Conservation (phyloP, 202 grass and related monocot genomes). For the Cymbopogon flexuosus region DNA sequence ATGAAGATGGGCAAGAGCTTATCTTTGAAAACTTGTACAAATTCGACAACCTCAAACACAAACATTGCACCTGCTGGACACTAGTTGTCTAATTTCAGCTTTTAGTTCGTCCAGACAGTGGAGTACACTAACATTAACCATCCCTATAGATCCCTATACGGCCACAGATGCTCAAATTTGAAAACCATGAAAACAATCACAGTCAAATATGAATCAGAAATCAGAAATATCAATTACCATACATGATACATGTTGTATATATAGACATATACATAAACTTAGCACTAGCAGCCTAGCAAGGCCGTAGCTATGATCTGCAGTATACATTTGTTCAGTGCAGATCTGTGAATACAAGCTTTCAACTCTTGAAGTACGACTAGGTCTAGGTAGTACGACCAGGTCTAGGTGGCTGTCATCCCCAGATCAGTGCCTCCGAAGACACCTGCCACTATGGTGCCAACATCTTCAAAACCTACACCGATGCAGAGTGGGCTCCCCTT, state of each 20-base stretch:
- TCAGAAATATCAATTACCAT: neutral
- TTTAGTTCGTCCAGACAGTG: neutral
- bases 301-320: neutral
- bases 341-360: neutral
- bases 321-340: slow-evolving; percentile 3
- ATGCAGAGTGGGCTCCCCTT: slow-evolving; percentile 46
- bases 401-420: neutral
- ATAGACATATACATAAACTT: neutral
- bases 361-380: neutral
- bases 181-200: neutral
- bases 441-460: slow-evolving; percentile 47
- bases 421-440: slow-evolving; percentile 16
- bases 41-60: neutral
- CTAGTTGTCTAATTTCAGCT: neutral
- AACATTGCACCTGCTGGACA: neutral
- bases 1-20: neutral
- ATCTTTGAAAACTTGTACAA: neutral
- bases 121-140: neutral
- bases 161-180: neutral
- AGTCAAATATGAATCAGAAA: neutral
- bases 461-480: slow-evolving; percentile 72
- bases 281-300: neutral
- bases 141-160: neutral
- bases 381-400: neutral
- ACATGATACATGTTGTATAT: neutral